These are phyloP conservation scores for Tylopilus sp. DNA, from an alignment of 1,284 basidiomycete genomes.

Conservation along the genomic window DNA sequence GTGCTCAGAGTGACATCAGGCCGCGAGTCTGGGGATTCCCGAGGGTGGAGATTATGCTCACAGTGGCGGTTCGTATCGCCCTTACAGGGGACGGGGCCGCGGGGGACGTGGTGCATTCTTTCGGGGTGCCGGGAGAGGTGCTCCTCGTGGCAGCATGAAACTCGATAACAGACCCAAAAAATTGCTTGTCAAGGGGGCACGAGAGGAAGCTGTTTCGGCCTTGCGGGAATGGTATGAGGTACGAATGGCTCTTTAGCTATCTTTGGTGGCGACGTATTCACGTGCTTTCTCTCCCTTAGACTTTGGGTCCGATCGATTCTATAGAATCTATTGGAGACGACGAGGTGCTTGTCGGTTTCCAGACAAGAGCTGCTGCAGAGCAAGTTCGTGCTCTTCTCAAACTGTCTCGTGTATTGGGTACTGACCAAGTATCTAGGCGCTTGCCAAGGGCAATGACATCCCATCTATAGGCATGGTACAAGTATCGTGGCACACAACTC, in stretches of 20 bases:
- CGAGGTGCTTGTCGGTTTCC: conserved; percentile 63
- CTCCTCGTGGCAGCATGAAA: conserved; percentile 69
- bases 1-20: conserved; percentile 40
- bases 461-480: conserved; percentile 61
- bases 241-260: conserved; percentile 23
- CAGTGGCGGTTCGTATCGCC: conserved; percentile 49
- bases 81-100: conserved; percentile 70
- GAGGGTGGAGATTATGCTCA: conserved; percentile 42
- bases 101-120: conserved; percentile 56
- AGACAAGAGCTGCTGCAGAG: conserved; percentile 67
- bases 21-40: conserved; percentile 74
- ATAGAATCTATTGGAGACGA: conserved; percentile 51
- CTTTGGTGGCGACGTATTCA: conserved; percentile 8
- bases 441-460: conserved; percentile 64
- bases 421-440: conserved; percentile 43
- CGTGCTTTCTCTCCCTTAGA: conserved; percentile 37
- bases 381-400: conserved; percentile 45
- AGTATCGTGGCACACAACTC: conserved; percentile 58
- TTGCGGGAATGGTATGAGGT: conserved; percentile 84
- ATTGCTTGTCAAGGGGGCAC: conserved; percentile 69
- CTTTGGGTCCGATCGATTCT: conserved; percentile 63
- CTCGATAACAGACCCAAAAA: conserved; percentile 89
- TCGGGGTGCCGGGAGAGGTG: conserved; percentile 63
- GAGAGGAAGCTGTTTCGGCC: conserved; percentile 51
- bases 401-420: conserved; percentile 1